phyloP scores from a whole-genome alignment of 2,329 filamentous ascomycete genomes.

The Alternaria rosae region DNA sequence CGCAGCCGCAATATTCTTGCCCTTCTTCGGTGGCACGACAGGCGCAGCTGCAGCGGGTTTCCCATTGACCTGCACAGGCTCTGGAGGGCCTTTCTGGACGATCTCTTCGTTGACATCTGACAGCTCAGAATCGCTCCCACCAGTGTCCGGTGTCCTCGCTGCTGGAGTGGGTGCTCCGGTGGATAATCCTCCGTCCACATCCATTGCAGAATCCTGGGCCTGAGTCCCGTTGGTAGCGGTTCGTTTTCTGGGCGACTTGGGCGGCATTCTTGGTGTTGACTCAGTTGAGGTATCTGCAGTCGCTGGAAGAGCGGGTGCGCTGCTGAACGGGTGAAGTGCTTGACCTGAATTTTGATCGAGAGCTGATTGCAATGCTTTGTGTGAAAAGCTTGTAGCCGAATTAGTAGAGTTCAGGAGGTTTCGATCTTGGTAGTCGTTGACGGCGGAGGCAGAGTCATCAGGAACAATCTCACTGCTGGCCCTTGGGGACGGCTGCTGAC shows the following conservation, averaged over 20 bases:
- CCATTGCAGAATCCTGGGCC: slow-evolving; percentile 26
- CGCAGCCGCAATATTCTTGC: slow-evolving; percentile 32
- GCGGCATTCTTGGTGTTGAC: slow-evolving; percentile 35
- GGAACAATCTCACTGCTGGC: slow-evolving; percentile 35
- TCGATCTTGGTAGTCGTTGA: slow-evolving; percentile 27
- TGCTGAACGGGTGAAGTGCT: slow-evolving; percentile 37
- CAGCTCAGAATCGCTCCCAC: slow-evolving; percentile 45
- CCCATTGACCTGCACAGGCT: slow-evolving; percentile 36
- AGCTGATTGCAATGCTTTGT: slow-evolving; percentile 24
- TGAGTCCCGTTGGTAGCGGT: slow-evolving; percentile 29
- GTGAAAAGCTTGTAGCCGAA: slow-evolving; percentile 27
- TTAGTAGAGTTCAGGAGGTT: slow-evolving; percentile 10
- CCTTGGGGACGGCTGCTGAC: slow-evolving; percentile 30
- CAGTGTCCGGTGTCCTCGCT: slow-evolving; percentile 38
- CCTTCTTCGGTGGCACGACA: slow-evolving; percentile 35
- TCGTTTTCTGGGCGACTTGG: slow-evolving; percentile 45
- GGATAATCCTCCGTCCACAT: slow-evolving; percentile 34
- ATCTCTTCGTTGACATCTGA: slow-evolving; percentile 51
- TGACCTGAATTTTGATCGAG: slow-evolving; percentile 17
- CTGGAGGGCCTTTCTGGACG: slow-evolving; percentile 44
- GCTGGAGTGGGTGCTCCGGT: slow-evolving; percentile 37
- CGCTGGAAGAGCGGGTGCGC: slow-evolving; percentile 37
- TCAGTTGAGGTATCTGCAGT: slow-evolving; percentile 31
- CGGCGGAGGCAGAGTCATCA: slow-evolving; percentile 33
- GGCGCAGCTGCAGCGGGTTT: slow-evolving; percentile 25